A percentile compares a stretch with the other conserved stretches of the same genome.
Conservation (phyloP, 768 basidiomycete genomes). For the Cystofilobasidium bisporidii region DNA sequence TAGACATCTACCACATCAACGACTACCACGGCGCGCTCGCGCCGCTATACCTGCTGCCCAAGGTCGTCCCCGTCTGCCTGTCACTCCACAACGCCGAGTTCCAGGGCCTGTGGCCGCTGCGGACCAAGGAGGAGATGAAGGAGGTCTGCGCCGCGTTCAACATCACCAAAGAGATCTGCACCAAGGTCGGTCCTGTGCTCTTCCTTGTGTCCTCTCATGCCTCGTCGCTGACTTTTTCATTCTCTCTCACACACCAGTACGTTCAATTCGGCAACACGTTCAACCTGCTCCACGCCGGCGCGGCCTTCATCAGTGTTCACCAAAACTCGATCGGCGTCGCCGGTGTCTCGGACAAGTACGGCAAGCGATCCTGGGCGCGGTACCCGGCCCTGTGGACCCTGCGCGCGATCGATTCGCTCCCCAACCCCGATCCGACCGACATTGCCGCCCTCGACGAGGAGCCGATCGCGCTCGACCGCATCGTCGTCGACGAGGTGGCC, state of each 20-base stretch:
- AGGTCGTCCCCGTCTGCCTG: conserved; percentile 77
- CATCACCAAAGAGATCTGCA: conserved; percentile 89
- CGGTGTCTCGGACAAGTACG: conserved; percentile 95
- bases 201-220: neutral
- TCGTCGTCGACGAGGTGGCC: conserved; percentile 66
- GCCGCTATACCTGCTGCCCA: conserved; percentile 81
- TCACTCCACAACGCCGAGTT: conserved; percentile 96
- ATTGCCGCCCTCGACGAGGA: conserved; percentile 82
- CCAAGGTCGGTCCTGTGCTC: conserved; percentile 48
- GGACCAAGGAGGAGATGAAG: conserved; percentile 97
- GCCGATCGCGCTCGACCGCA: conserved; percentile 58
- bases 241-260: conserved; percentile 44
- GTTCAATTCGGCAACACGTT: conserved; percentile 98
- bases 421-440: conserved; percentile 75
- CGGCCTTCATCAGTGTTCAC: conserved; percentile 82
- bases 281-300: conserved; percentile 85
- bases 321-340: conserved; percentile 90
- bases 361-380: conserved; percentile 91
- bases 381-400: conserved; percentile 94
- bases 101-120: conserved; percentile 87
- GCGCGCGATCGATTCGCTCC: conserved; percentile 87
- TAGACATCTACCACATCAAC: conserved; percentile 53
- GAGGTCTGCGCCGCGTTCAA: conserved; percentile 97
- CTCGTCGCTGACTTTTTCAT: neutral
- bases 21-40: conserved; percentile 87